Conservation (phyloP, 169 alveolate genomes). For the Toxoplasma gondii region DNA sequence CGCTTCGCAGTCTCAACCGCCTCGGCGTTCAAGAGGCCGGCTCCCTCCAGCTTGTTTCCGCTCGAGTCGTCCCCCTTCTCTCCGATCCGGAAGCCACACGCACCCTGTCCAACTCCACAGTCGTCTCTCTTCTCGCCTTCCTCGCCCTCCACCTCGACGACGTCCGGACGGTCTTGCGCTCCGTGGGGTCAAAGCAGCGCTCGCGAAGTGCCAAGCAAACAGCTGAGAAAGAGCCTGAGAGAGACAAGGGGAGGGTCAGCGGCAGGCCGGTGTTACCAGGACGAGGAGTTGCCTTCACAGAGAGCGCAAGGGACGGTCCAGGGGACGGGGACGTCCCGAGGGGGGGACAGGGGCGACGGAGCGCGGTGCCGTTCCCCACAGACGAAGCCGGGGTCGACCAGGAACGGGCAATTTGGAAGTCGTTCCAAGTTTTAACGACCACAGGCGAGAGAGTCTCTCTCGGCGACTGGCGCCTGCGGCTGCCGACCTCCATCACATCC, state of each 20-base stretch:
- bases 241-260: neutral
- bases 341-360: neutral
- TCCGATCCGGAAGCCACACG: neutral
- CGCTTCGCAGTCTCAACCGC: neutral
- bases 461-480: neutral
- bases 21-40: neutral
- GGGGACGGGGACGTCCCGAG: neutral
- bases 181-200: neutral
- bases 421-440: neutral
- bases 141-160: neutral
- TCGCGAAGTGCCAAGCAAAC: neutral
- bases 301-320: neutral
- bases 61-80: neutral
- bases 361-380: neutral
- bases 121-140: slow-evolving; percentile 2
- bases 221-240: neutral
- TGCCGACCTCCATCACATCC: neutral
- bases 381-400: neutral
- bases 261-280: neutral
- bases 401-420: neutral
- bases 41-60: neutral
- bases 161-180: neutral
- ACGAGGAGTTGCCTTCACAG: neutral
- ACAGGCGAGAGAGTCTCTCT: neutral
- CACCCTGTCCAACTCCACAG: neutral